phyloP scores from a whole-genome alignment of 345 rosid genomes.

The Dimocarpus longan region DNA sequence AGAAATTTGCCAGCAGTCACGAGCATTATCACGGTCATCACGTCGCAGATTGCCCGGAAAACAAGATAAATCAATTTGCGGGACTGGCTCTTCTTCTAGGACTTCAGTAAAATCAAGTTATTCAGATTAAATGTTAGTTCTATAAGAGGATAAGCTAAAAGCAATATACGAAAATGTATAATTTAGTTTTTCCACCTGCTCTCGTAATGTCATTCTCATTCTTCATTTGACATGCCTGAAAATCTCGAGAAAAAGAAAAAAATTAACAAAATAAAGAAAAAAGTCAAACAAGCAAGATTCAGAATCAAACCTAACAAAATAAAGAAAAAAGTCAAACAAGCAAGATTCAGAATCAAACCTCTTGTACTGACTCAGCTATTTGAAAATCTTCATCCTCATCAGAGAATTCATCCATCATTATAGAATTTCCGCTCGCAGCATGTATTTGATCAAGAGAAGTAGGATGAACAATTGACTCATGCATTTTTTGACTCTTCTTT shows the following conservation, averaged over 20 bases:
- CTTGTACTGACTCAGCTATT: constrained; percentile 85
- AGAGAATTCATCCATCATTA: constrained; percentile 79
- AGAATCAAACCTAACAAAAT: constrained; percentile 35
- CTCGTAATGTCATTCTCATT: constrained; percentile 57
- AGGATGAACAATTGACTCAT: constrained; percentile 49
- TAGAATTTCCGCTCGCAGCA: constrained; percentile 68
- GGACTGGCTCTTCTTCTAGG: constrained; percentile 70
- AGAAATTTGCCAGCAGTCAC: constrained; percentile 88
- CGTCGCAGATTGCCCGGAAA: constrained; percentile 79
- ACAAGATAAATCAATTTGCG: constrained; percentile 78
- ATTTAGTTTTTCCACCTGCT: constrained; percentile 50
- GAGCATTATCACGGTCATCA: constrained; percentile 86
- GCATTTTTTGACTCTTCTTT: constrained; percentile 49
- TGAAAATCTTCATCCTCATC: constrained; percentile 97
- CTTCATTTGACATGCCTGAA: constrained; percentile 55
- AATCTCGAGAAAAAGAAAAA: constrained; percentile 10
- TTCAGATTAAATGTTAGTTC: constrained; percentile 11
- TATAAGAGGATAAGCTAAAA: background rate
- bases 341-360: constrained; percentile 47
- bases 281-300: constrained; percentile 7
- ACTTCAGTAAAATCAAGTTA: constrained; percentile 40
- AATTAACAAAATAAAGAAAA: background rate
- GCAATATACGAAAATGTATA: constrained; percentile 12
- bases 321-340: constrained; percentile 6
- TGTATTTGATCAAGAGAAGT: constrained; percentile 68